Conservation (phyloP, 768 basidiomycete species). For the Panus rudis region DNA sequence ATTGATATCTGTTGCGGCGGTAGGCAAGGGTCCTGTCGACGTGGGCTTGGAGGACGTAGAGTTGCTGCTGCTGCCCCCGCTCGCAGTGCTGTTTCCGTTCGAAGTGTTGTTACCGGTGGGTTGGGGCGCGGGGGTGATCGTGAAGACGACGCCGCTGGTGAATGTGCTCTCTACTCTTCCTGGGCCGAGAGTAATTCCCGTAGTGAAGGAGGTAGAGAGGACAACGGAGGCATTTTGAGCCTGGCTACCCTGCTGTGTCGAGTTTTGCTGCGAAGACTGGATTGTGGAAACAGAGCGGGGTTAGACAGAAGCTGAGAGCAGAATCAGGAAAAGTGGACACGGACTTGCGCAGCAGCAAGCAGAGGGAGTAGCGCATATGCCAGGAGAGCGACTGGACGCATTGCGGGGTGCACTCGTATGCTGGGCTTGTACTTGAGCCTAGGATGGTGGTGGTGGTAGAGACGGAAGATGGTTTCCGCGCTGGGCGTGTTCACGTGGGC, state of each 20-base stretch:
- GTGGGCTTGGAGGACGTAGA: constrained; percentile 29
- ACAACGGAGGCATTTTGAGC: constrained; percentile 1
- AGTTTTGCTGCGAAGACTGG: constrained; percentile 3
- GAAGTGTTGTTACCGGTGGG: constrained; percentile 19
- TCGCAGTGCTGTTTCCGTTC: constrained; percentile 9
- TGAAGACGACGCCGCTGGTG: constrained; percentile 36
- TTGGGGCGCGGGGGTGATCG: constrained; percentile 29
- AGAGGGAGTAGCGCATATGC: constrained; percentile 30
- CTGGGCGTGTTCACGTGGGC: too few relatives aligned
- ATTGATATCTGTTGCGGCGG: constrained; percentile 47
- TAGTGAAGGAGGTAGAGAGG: constrained; percentile 25
- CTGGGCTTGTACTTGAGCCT: too few relatives aligned
- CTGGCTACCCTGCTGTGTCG: constrained; percentile 4
- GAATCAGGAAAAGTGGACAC: constrained; percentile 10
- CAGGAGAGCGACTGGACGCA: constrained; percentile 8
- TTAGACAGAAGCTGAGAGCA: constrained; percentile 4
- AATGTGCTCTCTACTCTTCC: constrained; percentile 35
- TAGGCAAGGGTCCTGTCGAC: constrained; percentile 42
- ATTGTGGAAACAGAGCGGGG: constrained; percentile 12
- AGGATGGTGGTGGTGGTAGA: too few relatives aligned
- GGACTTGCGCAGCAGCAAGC: constrained; percentile 37
- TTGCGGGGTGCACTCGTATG: too few relatives aligned
- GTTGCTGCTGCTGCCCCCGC: constrained; percentile 18
- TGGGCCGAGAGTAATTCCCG: constrained; percentile 30
- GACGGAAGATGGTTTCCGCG: too few relatives aligned